Evolutionary conservation across 768 basidiomycete species (phyloP), one percentile per base, ranked within the genome.

Genomic region (Pulveroboletus sp.): DNA sequence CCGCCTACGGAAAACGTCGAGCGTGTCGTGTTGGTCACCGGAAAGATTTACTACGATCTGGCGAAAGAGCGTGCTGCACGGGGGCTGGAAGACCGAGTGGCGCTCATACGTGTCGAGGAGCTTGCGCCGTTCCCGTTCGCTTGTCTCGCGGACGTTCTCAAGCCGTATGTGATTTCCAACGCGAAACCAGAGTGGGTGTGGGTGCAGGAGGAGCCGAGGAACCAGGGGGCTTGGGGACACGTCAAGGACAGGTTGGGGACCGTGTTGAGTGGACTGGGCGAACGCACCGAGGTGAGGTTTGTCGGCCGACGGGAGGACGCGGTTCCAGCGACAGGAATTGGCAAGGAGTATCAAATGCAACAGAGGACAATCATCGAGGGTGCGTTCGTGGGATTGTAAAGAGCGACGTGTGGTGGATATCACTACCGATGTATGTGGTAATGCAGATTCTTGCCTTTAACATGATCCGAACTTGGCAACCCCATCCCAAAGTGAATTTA

Each of bases 31-130:
- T 63, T 93, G 36, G 71, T 91, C 42, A 78, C 83, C 0, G 93
- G 93, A 12, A 95, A 95, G 71, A 66, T 92, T 2, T 95, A 90
- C 70, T 94, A 94, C 68, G 90, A 93, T 19, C 80, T 95, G 13
- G 69, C 78, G 53, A 89, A 86, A 55, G 81, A 86, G 49, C 81
- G 90, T 7, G 68, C 79, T 30, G 66, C 73, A 5, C 65, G 71
- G 0, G 70, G 70, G 1, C 63, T 84, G 7, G 69, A 75, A 14
- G 72, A 74, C 38, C 60, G 67, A 0, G 78, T 92, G 2, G 85
- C 86, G 1, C 71, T 94, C 47, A 68, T 92, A 26, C 80, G 89
- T n/a, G 60, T 92, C 36, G 90, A 95, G 62, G 93, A 94, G 63
- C 73, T 95, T 3, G 80, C 83, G 7, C 93, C 93, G 0, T 95